Evolutionary conservation across 139 green algal species (phyloP).

Genomic region (Coccomyxa sp.): DNA sequence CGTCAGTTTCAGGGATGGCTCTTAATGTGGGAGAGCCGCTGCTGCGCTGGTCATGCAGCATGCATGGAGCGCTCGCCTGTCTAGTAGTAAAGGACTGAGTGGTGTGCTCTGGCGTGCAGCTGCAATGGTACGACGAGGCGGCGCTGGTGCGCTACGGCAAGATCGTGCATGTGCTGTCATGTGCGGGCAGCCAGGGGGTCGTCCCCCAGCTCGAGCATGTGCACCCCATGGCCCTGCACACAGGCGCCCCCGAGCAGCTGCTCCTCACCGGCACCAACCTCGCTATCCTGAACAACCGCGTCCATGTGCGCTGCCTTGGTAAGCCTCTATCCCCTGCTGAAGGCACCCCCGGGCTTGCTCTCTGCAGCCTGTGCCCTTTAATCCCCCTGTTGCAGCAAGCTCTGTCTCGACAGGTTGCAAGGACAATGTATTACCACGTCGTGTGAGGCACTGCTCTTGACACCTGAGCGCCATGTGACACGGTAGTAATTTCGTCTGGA

Average conservation of each 20-base stretch:
- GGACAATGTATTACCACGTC: background rate
- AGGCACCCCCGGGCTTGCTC: too few relatives aligned
- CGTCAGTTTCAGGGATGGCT: too few relatives aligned
- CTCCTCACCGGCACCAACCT: constrained; percentile 36
- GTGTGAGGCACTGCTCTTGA: background rate
- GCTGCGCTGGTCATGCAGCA: too few relatives aligned
- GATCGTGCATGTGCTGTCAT: constrained; percentile 35
- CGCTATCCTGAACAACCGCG: constrained; percentile 11
- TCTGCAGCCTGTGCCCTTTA: background rate
- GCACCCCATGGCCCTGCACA: constrained; percentile 13
- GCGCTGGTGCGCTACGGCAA: constrained; percentile 33
- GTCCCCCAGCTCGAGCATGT: constrained; percentile 34
- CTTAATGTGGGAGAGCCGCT: too few relatives aligned
- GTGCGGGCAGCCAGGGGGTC: constrained; percentile 18
- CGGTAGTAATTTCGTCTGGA: too few relatives aligned
- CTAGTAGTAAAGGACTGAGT: too few relatives aligned
- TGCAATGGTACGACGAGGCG: constrained; percentile 51
- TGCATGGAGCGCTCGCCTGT: too few relatives aligned
- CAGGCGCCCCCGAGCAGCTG: constrained; percentile 1
- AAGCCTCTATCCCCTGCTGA: too few relatives aligned
- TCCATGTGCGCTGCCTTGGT: constrained; percentile 36
- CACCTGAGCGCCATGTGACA: too few relatives aligned
- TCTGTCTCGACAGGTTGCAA: background rate
- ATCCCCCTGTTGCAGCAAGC: background rate
- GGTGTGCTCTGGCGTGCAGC: constrained; percentile 13